Evolutionary conservation across 306 rosid genomes (phyloP).

Genomic region (Citrullus colocynthis): DNA sequence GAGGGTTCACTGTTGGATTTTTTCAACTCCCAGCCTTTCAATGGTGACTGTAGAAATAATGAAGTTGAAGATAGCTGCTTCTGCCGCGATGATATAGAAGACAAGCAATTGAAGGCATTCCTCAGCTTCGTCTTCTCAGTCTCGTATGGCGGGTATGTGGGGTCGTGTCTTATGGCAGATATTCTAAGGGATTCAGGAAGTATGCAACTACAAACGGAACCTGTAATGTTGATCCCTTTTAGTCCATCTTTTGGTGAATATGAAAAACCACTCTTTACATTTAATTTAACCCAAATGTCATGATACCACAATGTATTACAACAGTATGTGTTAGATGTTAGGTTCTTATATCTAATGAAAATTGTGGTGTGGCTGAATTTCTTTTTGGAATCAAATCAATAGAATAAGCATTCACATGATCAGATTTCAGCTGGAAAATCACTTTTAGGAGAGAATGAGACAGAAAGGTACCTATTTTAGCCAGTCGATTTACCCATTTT

Average conservation of each 20-base stretch:
- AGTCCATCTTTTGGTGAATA: background rate
- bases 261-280: background rate
- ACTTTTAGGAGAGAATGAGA: background rate
- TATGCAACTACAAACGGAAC: conserved; percentile 80
- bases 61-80: conserved; percentile 81
- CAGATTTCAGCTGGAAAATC: background rate
- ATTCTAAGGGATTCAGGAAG: conserved; percentile 74
- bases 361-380: background rate
- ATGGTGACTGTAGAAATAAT: conserved; percentile 79
- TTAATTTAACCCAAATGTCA: background rate
- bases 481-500: conserved; percentile 92
- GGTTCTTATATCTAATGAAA: no score
- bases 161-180: conserved; percentile 68
- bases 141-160: conserved; percentile 36
- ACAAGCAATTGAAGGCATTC: conserved; percentile 51
- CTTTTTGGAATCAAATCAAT: background rate
- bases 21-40: conserved; percentile 74
- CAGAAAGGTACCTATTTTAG: conserved; percentile 67
- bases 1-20: conserved; percentile 40
- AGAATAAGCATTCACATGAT: background rate
- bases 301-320: background rate
- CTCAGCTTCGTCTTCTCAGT: conserved; percentile 68
- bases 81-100: conserved; percentile 87
- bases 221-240: conserved; percentile 19
- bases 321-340: no score